Evolutionary conservation across 441 rosid genomes (phyloP).

Genomic region (Aleurites moluccanus): DNA sequence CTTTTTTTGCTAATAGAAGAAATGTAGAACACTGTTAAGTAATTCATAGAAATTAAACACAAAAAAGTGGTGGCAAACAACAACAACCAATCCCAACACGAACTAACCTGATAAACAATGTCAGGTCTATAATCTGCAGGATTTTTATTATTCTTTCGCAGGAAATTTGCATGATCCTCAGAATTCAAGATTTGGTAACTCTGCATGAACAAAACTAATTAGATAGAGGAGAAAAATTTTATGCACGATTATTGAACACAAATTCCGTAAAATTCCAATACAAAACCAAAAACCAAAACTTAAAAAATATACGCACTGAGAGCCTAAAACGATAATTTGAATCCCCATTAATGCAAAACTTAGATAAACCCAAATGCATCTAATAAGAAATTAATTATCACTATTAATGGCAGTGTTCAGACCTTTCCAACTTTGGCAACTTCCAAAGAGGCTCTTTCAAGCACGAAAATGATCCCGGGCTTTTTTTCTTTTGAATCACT

Average conservation of each 20-base stretch:
- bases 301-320: not conserved
- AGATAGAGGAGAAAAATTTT: not conserved
- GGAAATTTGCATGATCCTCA: slow-evolving; percentile 79
- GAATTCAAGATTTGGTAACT: slow-evolving; percentile 73
- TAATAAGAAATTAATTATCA: not conserved
- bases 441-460: slow-evolving; percentile 79
- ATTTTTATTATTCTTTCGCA: slow-evolving; percentile 59
- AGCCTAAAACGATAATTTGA: not conserved
- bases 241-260: not conserved
- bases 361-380: not conserved
- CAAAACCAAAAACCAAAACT: slow-evolving; percentile 4
- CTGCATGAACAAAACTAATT: slow-evolving; percentile 31
- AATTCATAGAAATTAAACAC: not conserved
- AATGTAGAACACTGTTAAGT: not conserved
- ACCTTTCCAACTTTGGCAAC: slow-evolving; percentile 94
- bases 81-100: not conserved
- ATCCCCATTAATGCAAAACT: not conserved
- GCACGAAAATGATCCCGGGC: slow-evolving; percentile 57
- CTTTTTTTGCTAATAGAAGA: not conserved
- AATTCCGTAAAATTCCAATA: not conserved
- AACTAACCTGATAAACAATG: slow-evolving; percentile 67
- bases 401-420: too few relatives aligned
- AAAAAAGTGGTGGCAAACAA: not conserved
- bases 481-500: slow-evolving; percentile 21
- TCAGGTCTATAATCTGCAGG: slow-evolving; percentile 84